Evolutionary conservation across 805 yeast genomes (phyloP), one percentile per base, ranked within the genome.

Genomic region (Debaryomyces castellii): DNA sequence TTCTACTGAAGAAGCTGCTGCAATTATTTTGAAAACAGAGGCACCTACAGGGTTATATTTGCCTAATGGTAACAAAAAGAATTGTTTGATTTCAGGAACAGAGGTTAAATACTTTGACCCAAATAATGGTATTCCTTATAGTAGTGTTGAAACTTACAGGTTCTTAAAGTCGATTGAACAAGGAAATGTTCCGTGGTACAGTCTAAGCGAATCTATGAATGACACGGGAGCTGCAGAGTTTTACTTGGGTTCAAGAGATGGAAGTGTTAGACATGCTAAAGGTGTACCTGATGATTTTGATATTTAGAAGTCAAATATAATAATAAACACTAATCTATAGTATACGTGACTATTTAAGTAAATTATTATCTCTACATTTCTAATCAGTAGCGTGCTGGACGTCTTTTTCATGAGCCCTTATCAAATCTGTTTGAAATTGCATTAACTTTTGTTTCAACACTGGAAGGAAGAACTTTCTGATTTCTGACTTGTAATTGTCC

Each of bases 221-320:
- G 80, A 78, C 30, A 78, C 82, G n/a, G 77, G 73, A 16, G 68
- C 66, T 9, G 70, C 72, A 5, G 75, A 69, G 50, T 56, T 74
- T 4, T 72, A 71, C 39, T 60, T 71, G 22, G 76, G 75, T 18
- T 59, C 60, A 47, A 67, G 74, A 50, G 69, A 58, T 74, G 89
- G 89, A 53, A 67, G 48, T 78, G 77, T 74, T 64, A 69, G 76
- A 42, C 89, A 83, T 52, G 96, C 96, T 0, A 78, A 78, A 49
- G 96, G 96, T 6, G 96, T 89, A 10, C 97, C 97, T 1, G 86
- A 84, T 43, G 95, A 95, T 6, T 90, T 90, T 63, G 80, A 69
- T 51, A 66, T 51, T n/a, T 16, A 36, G 11, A 17, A 17, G 20
- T 17, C 12, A n/a, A n/a, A 32, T 32, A 7, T 32, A 32, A n/a